phyloP scores from a whole-genome alignment of 2,329 filamentous ascomycete species.

The Neobulgaria alba region DNA sequence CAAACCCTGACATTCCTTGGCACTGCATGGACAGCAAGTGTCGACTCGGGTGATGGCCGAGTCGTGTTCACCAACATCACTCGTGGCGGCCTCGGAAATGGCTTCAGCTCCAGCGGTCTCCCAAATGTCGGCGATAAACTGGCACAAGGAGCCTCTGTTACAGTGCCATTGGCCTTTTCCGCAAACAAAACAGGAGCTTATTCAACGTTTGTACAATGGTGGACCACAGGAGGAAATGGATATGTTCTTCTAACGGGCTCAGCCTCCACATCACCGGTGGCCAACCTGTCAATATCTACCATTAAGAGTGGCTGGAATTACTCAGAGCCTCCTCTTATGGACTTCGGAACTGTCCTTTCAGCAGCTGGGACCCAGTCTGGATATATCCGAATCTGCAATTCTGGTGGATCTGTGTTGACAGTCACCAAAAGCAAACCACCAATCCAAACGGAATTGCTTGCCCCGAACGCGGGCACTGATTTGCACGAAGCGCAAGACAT shows the following conservation, averaged over 20 bases:
- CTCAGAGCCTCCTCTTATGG: conserved; percentile 18
- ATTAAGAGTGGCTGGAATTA: conserved; percentile 29
- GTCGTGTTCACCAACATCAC: conserved; percentile 29
- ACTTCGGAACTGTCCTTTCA: conserved; percentile 30
- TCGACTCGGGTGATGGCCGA: conserved; percentile 11
- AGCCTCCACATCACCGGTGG: conserved; percentile 29
- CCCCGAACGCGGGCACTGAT: conserved; percentile 27
- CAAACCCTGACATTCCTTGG: conserved; percentile 31
- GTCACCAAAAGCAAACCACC: conserved; percentile 34
- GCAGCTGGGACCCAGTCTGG: conserved; percentile 25
- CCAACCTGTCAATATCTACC: conserved; percentile 30
- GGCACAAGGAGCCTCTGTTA: conserved; percentile 25
- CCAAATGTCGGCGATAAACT: conserved; percentile 27
- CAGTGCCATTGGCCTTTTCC: conserved; percentile 30
- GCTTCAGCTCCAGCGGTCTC: conserved; percentile 27
- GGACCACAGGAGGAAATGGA: conserved; percentile 30
- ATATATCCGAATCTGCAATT: conserved; percentile 31
- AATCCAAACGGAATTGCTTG: conserved; percentile 27
- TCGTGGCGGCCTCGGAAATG: conserved; percentile 26
- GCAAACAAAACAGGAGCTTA: conserved; percentile 28
- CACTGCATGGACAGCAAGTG: conserved; percentile 27
- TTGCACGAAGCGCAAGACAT: conserved; percentile 31
- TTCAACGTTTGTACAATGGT: conserved; percentile 30
- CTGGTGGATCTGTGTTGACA: conserved; percentile 30
- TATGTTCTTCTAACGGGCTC: conserved; percentile 29